Evolutionary conservation across 1,284 basidiomycete species (phyloP).

Genomic region (Volvariella surrecta): DNA sequence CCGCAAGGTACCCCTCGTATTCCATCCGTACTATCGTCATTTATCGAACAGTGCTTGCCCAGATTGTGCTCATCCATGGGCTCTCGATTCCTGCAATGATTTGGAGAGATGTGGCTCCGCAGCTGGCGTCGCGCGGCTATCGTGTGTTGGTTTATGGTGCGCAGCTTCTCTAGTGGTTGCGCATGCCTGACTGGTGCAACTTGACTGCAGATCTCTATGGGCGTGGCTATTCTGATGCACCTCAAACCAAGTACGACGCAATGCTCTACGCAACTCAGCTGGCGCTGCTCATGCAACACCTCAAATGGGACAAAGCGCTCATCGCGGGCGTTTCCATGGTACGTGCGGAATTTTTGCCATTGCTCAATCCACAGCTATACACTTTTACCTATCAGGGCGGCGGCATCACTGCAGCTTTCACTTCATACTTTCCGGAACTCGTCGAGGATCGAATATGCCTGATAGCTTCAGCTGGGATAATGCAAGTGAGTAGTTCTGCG

Average conservation of each 20-base stretch:
- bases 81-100: slow-evolving; percentile 69
- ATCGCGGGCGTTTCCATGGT: slow-evolving; percentile 72
- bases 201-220: slow-evolving; percentile 60
- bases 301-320: slow-evolving; percentile 58
- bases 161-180: slow-evolving; percentile 5
- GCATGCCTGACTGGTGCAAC: slow-evolving; percentile 1
- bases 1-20: slow-evolving; percentile 39
- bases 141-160: slow-evolving; percentile 67
- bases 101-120: slow-evolving; percentile 64
- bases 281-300: slow-evolving; percentile 70
- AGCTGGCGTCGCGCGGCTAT: slow-evolving; percentile 53
- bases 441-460: slow-evolving; percentile 55
- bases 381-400: slow-evolving; percentile 42
- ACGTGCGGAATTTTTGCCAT: slow-evolving; percentile 9
- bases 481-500: slow-evolving; percentile 36
- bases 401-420: slow-evolving; percentile 61
- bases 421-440: slow-evolving; percentile 59
- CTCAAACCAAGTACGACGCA: slow-evolving; percentile 53
- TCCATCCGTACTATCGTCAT: not conserved
- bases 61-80: slow-evolving; percentile 73
- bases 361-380: not conserved
- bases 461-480: slow-evolving; percentile 57
- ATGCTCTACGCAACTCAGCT: slow-evolving; percentile 64
- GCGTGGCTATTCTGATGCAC: slow-evolving; percentile 73
- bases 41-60: slow-evolving; percentile 1